phyloP scores from a whole-genome alignment of 2,329 filamentous ascomycete genomes.

The Neonectria ditissima region DNA sequence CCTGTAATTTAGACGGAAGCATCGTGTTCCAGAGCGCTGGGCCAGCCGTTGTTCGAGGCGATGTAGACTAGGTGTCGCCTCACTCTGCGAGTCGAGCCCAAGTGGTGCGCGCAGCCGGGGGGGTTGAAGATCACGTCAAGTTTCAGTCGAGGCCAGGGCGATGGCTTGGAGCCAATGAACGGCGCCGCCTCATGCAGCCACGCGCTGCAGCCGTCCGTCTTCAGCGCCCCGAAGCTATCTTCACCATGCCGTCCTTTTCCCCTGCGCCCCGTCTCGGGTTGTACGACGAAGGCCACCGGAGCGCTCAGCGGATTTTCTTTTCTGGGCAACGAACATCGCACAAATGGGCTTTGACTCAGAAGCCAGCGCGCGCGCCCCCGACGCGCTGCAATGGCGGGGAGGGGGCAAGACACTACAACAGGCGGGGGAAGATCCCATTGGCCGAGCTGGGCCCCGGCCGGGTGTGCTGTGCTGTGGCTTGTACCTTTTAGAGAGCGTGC shows the following conservation, averaged over 20 bases:
- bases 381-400: conserved; percentile 2
- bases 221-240: background rate
- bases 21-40: background rate
- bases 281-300: background rate
- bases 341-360: conserved; percentile 14
- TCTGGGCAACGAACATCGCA: conserved; percentile 10
- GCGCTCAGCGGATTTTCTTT: background rate
- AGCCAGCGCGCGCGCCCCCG: conserved; percentile 13
- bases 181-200: conserved; percentile 18
- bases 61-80: conserved; percentile 16
- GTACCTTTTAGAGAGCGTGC: conserved; percentile 42
- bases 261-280: conserved; percentile 4
- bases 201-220: conserved; percentile 12
- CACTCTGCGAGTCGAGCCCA: conserved; percentile 22
- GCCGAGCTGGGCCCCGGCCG: conserved; percentile 18
- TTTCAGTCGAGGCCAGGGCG: conserved; percentile 13
- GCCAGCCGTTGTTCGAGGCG: conserved; percentile 25
- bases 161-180: conserved; percentile 14
- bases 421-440: conserved; percentile 40
- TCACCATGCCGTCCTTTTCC: conserved; percentile 14
- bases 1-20: background rate
- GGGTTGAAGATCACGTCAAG: conserved; percentile 20
- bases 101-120: background rate
- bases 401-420: conserved; percentile 9
- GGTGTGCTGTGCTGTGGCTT: conserved; percentile 28